A percentile compares a stretch with the other conserved stretches of the same genome.
Conservation (phyloP, 1,284 basidiomycete species). For the Afroboletus lepidellus region DNA sequence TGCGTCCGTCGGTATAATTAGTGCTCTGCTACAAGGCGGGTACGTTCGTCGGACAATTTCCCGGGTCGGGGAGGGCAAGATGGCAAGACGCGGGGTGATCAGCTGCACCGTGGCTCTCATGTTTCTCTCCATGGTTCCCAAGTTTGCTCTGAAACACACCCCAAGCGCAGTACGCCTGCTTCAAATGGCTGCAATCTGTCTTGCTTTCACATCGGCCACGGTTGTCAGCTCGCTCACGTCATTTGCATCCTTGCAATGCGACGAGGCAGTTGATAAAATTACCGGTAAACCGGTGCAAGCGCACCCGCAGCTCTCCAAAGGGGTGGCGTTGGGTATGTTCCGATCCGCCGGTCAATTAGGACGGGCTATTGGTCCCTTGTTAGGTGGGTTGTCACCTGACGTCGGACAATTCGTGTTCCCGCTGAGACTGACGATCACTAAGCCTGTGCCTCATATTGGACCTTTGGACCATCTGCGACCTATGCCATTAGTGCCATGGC, state of each 20-base stretch:
- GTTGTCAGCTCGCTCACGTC: constrained; percentile 89
- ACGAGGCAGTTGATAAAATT: constrained; percentile 60
- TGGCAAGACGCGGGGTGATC: constrained; percentile 75
- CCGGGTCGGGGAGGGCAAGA: constrained; percentile 70
- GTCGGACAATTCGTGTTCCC: background rate
- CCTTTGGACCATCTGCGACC: constrained; percentile 77
- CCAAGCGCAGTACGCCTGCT: constrained; percentile 57
- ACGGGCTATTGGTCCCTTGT: constrained; percentile 81
- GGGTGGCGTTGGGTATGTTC: constrained; percentile 82
- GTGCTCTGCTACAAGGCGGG: constrained; percentile 85
- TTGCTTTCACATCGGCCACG: constrained; percentile 89
- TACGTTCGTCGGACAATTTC: constrained; percentile 79
- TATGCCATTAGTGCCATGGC: constrained; percentile 65
- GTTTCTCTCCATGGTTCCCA: constrained; percentile 69
- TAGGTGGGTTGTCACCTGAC: constrained; percentile 51
- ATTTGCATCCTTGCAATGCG: constrained; percentile 82
- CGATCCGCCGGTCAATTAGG: constrained; percentile 88
- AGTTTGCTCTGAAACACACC: constrained; percentile 43
- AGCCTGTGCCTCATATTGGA: constrained; percentile 88
- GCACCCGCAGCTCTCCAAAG: constrained; percentile 73
- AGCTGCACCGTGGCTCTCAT: constrained; percentile 69
- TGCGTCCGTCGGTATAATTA: constrained; percentile 85
- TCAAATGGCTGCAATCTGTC: constrained; percentile 71
- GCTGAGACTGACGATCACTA: constrained; percentile 12
- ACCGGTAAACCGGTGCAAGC: constrained; percentile 54